These are phyloP conservation scores for Phlebiopsis gigantea DNA, from an alignment of 768 basidiomycete genomes.

Conservation along the genomic window DNA sequence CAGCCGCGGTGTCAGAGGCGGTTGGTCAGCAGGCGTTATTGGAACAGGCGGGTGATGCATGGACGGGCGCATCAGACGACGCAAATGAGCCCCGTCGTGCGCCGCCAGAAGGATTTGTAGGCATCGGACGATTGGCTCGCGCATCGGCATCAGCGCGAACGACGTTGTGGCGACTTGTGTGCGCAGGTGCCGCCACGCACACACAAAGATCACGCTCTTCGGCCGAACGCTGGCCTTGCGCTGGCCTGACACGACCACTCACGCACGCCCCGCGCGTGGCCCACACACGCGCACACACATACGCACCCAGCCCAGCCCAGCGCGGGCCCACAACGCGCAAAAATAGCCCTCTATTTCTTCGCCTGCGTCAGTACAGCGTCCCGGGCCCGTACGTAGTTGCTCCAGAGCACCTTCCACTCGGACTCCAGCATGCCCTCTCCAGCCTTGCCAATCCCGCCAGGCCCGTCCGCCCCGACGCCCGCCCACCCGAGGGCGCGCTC, in stretches of 20 bases:
- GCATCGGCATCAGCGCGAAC: not conserved
- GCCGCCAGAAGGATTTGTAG: not conserved
- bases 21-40: not conserved
- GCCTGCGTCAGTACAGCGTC: conserved; percentile 9
- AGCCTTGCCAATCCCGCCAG: conserved; percentile 34
- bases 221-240: not conserved
- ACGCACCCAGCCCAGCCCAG: not conserved
- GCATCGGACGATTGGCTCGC: not conserved
- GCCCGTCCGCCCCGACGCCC: conserved; percentile 35
- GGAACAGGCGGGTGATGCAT: not conserved
- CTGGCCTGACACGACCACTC: not conserved
- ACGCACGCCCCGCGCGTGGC: not conserved
- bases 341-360: not conserved
- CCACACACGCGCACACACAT: not conserved
- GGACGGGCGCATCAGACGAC: not conserved
- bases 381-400: conserved; percentile 53
- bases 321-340: not conserved
- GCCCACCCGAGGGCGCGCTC: conserved; percentile 69
- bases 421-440: conserved; percentile 50
- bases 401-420: conserved; percentile 58
- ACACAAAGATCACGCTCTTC: not conserved
- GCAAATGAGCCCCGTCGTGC: not conserved
- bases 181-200: not conserved
- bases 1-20: not conserved
- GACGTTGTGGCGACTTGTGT: conserved; percentile 3